These are phyloP conservation scores for Selaginella moellendorffii DNA, from an alignment of 75 land plant genomes.

Conservation along the genomic window DNA sequence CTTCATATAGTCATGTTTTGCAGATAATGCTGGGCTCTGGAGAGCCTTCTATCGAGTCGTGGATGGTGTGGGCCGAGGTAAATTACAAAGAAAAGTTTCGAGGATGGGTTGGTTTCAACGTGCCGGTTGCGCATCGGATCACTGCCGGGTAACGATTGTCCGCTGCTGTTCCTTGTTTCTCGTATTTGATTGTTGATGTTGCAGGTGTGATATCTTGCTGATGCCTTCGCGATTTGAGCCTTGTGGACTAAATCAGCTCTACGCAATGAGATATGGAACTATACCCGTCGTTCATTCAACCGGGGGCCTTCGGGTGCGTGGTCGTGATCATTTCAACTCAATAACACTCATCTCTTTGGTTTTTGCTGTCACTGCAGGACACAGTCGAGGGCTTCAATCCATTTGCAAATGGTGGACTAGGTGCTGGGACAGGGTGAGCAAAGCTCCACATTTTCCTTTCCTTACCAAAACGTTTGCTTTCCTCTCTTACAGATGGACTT, in stretches of 20 bases:
- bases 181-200: background rate
- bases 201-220: conserved; percentile 79
- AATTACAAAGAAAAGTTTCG: conserved; percentile 57
- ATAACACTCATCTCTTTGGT: too few relatives aligned
- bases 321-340: background rate
- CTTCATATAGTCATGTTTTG: conserved; percentile 8
- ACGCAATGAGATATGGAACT: conserved; percentile 94
- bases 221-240: conserved; percentile 99
- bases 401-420: conserved; percentile 48
- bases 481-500: conserved; percentile 51
- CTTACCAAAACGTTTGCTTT: too few relatives aligned
- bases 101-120: conserved; percentile 96
- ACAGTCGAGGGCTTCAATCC: conserved; percentile 73
- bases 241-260: conserved; percentile 88
- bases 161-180: background rate
- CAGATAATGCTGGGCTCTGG: conserved; percentile 97
- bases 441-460: too few relatives aligned
- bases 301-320: conserved; percentile 53
- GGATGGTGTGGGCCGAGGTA: conserved; percentile 70
- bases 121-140: conserved; percentile 70
- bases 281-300: conserved; percentile 87
- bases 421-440: conserved; percentile 66
- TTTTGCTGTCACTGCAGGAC: too few relatives aligned
- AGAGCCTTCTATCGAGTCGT: conserved; percentile 43
- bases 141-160: conserved; percentile 63